Percentiles rank a stretch among this genome's conserved stretches.
These are phyloP conservation scores for Geranomyces variabilis DNA, from an alignment of 192 early-diverging fungal species.

Conservation along the genomic window DNA sequence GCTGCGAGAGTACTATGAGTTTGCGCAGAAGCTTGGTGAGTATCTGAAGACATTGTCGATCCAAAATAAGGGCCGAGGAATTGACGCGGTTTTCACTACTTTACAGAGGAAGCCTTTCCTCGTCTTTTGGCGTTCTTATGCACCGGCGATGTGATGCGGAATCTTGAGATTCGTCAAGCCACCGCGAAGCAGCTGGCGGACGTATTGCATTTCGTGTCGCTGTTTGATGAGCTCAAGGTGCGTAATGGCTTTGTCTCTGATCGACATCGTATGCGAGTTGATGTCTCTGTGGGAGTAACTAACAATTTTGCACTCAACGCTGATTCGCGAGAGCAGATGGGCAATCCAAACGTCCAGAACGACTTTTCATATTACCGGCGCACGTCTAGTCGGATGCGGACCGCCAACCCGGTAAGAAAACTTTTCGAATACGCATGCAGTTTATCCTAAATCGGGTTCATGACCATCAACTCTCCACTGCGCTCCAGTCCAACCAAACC, in stretches of 20 bases:
- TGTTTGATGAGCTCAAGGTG: conserved; percentile 94
- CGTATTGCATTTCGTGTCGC: conserved; percentile 83
- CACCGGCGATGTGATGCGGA: conserved; percentile 56
- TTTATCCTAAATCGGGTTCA: not conserved
- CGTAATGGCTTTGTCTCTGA: too few species aligned
- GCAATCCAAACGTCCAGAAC: conserved; percentile 86
- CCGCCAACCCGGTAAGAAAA: conserved; percentile 48
- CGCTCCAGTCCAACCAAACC: conserved; percentile 14
- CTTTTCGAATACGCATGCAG: too few species aligned
- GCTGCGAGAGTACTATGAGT: conserved; percentile 81
- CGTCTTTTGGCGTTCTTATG: conserved; percentile 49
- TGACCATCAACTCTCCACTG: too few species aligned
- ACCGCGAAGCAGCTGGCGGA: conserved; percentile 81
- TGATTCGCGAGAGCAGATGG: too few species aligned
- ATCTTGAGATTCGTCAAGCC: conserved; percentile 75
- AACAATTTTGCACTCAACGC: too few species aligned
- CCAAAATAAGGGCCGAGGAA: too few species aligned
- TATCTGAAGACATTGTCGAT: conserved; percentile 7
- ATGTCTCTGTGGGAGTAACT: too few species aligned
- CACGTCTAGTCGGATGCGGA: conserved; percentile 78
- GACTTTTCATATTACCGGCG: conserved; percentile 98
- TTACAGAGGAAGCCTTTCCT: conserved; percentile 50
- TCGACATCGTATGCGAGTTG: too few species aligned
- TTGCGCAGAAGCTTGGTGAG: conserved; percentile 75
- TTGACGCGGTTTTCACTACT: too few species aligned